A percentile compares a stretch with the other conserved stretches of the same genome.
Evolutionary conservation across 1,139 yeast species (phyloP).

Genomic region (Hansenula lynferdii): DNA sequence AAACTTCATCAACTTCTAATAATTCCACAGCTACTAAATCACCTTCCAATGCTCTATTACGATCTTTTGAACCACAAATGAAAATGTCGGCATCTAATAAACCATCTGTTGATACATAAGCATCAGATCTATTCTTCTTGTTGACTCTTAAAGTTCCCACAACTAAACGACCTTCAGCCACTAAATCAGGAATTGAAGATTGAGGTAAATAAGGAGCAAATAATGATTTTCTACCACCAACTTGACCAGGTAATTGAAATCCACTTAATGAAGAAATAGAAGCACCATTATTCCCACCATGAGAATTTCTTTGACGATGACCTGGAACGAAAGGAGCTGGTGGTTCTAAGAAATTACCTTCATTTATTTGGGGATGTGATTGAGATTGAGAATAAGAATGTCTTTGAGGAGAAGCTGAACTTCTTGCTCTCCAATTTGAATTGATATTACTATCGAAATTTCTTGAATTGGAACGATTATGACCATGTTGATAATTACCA

Average conservation of each 20-base stretch:
- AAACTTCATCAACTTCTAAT: conserved; percentile 92
- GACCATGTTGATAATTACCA: conserved; percentile 33
- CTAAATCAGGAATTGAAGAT: conserved; percentile 82
- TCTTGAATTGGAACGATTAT: conserved; percentile 52
- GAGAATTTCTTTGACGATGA: conserved; percentile 70
- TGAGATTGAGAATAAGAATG: too few relatives aligned
- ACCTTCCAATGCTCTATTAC: conserved; percentile 96
- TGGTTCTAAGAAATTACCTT: conserved; percentile 38
- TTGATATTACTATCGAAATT: conserved; percentile 36
- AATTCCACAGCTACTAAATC: conserved; percentile 94
- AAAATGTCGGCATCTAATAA: conserved; percentile 93
- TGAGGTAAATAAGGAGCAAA: conserved; percentile 97
- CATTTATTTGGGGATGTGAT: conserved; percentile 11
- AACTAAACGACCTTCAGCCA: conserved; percentile 86
- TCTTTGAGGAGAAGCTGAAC: conserved; percentile 25
- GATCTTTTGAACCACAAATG: conserved; percentile 98
- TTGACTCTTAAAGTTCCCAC: conserved; percentile 92
- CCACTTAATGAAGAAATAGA: conserved; percentile 34
- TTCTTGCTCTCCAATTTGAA: conserved; percentile 54
- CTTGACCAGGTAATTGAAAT: conserved; percentile 21
- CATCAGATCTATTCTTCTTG: conserved; percentile 94
- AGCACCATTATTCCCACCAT: conserved; percentile 47
- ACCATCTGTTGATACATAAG: conserved; percentile 95
- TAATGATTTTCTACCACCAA: conserved; percentile 66
- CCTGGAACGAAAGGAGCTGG: conserved; percentile 70